phyloP scores from a whole-genome alignment of 2,329 filamentous ascomycete species.

The Alternaria viburni region DNA sequence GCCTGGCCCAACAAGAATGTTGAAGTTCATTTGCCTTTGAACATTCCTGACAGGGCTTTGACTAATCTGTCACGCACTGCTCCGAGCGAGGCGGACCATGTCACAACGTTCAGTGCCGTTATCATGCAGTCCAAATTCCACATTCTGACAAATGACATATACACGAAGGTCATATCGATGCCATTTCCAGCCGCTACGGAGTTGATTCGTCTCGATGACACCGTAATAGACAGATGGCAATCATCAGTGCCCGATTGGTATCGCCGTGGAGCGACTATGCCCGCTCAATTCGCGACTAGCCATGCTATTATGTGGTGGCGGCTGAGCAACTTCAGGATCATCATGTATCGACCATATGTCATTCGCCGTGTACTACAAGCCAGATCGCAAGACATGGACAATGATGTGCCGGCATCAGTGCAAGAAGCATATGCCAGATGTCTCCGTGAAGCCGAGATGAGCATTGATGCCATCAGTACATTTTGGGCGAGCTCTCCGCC shows the following conservation, averaged over 20 bases:
- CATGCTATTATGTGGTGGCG: constrained; percentile 55
- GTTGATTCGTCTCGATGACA: constrained; percentile 51
- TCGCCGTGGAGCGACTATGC: constrained; percentile 38
- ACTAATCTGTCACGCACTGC: constrained; percentile 38
- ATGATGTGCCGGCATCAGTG: constrained; percentile 31
- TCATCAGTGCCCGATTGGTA: constrained; percentile 49
- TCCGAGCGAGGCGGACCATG: constrained; percentile 10
- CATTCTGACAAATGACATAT: constrained; percentile 54
- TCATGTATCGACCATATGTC: constrained; percentile 57
- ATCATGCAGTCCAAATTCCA: constrained; percentile 55
- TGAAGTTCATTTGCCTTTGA: constrained; percentile 15
- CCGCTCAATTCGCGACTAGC: constrained; percentile 48
- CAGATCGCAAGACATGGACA: constrained; percentile 18
- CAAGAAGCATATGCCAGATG: constrained; percentile 43
- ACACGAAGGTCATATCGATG: constrained; percentile 55
- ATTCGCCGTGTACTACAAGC: constrained; percentile 47
- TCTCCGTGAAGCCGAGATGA: constrained; percentile 51
- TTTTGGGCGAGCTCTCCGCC: constrained; percentile 50
- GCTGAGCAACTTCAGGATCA: constrained; percentile 55
- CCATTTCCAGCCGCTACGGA: constrained; percentile 52
- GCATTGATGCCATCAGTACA: constrained; percentile 48
- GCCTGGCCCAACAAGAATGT: constrained; percentile 9
- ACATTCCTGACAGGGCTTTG: constrained; percentile 25
- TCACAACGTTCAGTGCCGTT: constrained; percentile 55
- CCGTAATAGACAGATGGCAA: constrained; percentile 50